phyloP scores from a whole-genome alignment of 2,329 filamentous ascomycete species.

The Epicoccum nigrum region DNA sequence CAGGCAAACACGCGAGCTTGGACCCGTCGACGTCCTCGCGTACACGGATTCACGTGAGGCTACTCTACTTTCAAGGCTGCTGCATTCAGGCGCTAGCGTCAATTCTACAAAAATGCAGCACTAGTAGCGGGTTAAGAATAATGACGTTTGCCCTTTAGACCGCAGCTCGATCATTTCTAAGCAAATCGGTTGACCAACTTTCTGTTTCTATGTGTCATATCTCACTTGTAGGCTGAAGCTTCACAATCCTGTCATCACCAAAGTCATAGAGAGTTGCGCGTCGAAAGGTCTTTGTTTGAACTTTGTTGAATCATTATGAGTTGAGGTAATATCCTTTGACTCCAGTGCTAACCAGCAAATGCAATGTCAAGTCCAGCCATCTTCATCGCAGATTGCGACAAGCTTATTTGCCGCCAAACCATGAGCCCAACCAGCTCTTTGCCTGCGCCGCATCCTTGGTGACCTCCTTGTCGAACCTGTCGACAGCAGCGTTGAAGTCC shows the following conservation, averaged over 20 bases:
- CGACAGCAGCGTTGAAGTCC: conserved; percentile 62
- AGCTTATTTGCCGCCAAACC: conserved; percentile 71
- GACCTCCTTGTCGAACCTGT: conserved; percentile 82
- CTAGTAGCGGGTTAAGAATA: too few relatives aligned
- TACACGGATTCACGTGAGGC: conserved; percentile 12
- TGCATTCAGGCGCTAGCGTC: too few relatives aligned
- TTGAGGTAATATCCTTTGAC: conserved; percentile 24
- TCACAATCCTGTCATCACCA: too few relatives aligned
- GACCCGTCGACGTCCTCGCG: conserved; percentile 7
- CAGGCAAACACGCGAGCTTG: conserved; percentile 38
- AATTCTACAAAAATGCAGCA: too few relatives aligned
- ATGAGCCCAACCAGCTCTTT: conserved; percentile 81
- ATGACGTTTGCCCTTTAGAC: too few relatives aligned
- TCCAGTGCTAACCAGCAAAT: conserved; percentile 34
- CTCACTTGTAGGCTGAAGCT: too few relatives aligned
- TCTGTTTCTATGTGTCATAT: too few relatives aligned
- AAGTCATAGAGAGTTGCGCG: too few relatives aligned
- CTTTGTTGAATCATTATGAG: conserved; percentile 22
- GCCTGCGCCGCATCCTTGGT: conserved; percentile 79
- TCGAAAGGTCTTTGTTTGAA: not conserved
- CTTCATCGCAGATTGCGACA: not conserved
- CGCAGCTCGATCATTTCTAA: too few relatives aligned
- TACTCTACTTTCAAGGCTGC: too few relatives aligned
- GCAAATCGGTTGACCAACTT: too few relatives aligned
- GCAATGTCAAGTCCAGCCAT: conserved; percentile 19